Evolutionary conservation across 495 filamentous ascomycete genomes (phyloP).

Genomic region (Xylaria venustula): DNA sequence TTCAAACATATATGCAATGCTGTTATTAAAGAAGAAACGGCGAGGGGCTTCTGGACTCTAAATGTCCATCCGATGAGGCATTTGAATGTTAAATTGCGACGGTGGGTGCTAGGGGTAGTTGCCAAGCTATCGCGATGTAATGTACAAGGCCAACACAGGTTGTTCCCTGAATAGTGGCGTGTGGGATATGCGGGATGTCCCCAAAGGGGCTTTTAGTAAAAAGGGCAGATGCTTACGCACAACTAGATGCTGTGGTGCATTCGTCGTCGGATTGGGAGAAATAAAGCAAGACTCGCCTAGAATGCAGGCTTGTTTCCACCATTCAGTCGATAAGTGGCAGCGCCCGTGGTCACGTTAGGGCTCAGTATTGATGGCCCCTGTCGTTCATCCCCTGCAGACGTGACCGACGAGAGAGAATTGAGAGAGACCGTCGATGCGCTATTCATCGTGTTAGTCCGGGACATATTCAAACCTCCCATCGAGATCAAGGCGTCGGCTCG

Average conservation of each 20-base stretch:
- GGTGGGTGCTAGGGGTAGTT: not conserved
- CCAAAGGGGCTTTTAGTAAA: not conserved
- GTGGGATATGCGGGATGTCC: not conserved
- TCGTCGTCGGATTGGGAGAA: conserved; percentile 13
- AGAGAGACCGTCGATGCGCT: conserved; percentile 37
- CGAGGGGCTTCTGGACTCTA: not conserved
- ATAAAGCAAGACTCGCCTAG: conserved; percentile 24
- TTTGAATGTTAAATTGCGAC: not conserved
- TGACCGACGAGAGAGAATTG: conserved; percentile 42
- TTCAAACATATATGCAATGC: conserved; percentile 12
- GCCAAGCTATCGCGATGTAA: not conserved
- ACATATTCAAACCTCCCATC: conserved; percentile 48
- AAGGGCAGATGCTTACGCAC: not conserved
- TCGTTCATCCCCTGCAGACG: conserved; percentile 26
- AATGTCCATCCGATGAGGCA: not conserved
- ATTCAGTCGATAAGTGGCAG: conserved; percentile 25
- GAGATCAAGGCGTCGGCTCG: conserved; percentile 68
- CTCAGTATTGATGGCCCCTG: conserved; percentile 39
- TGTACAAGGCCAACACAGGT: not conserved
- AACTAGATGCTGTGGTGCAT: conserved; percentile 13
- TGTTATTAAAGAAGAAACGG: not conserved
- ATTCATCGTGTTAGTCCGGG: conserved; percentile 45
- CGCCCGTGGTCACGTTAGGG: conserved; percentile 26
- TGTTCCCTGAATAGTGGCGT: not conserved
- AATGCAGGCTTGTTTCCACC: conserved; percentile 31